These are phyloP conservation scores for Schizophyllum commune DNA, from an alignment of 1,284 basidiomycete species.

Conservation along the genomic window DNA sequence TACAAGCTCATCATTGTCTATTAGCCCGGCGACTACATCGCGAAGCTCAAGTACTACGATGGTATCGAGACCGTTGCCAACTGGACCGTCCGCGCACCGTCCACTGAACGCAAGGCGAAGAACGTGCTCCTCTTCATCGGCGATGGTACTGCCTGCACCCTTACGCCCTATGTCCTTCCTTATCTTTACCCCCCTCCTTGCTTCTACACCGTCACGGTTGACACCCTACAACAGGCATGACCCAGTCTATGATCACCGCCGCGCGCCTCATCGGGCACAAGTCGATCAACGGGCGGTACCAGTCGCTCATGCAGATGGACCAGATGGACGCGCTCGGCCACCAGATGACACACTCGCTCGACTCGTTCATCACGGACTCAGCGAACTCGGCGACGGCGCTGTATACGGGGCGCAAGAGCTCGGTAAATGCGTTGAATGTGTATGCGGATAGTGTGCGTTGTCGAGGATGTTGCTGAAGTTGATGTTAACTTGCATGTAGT, in stretches of 20 bases:
- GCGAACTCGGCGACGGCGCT: slow-evolving; percentile 35
- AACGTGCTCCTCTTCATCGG: slow-evolving; percentile 34
- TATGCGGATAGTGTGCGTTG: slow-evolving; percentile 32
- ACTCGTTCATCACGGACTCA: slow-evolving; percentile 37
- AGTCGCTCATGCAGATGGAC: slow-evolving; percentile 36
- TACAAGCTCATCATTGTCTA: not conserved
- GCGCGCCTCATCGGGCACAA: slow-evolving; percentile 35
- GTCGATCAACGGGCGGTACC: slow-evolving; percentile 36
- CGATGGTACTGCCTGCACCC: slow-evolving; percentile 24
- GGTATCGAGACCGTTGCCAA: slow-evolving; percentile 24
- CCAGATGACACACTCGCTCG: slow-evolving; percentile 38
- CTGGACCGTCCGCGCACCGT: slow-evolving; percentile 27
- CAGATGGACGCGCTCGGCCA: slow-evolving; percentile 17
- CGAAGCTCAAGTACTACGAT: slow-evolving; percentile 26
- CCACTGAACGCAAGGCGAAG: slow-evolving; percentile 26
- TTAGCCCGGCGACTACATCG: slow-evolving; percentile 21
- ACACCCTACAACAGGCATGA: no score
- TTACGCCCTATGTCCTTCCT: not conserved
- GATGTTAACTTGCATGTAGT: slow-evolving; percentile 18
- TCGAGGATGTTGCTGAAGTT: no score
- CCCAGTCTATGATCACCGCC: slow-evolving; percentile 37
- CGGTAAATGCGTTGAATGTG: slow-evolving; percentile 31
- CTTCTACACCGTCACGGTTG: no score
- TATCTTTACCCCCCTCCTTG: no score
- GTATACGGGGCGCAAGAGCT: slow-evolving; percentile 33